Evolutionary conservation across 108 stramenopile genomes (phyloP), one percentile per base, ranked within the genome.

Genomic region (Cyclotella kingstonii): DNA sequence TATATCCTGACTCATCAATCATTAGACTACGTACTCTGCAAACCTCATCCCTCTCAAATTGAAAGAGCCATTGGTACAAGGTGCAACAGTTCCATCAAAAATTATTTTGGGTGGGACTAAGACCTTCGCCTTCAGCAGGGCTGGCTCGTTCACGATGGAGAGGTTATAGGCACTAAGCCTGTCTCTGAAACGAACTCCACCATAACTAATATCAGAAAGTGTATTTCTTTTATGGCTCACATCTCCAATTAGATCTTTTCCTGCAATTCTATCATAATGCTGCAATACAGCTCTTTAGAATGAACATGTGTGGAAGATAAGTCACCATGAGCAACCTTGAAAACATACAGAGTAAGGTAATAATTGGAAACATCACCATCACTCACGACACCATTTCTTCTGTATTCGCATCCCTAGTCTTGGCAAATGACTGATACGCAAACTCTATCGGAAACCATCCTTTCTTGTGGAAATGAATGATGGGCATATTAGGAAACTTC

Each of bases 361-460:
- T 34, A 21, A 38, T 22, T 11, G 5, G 1, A 5, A 31, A 36
- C n/a, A 28, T 33, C 1, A 14, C 31, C 0, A 15, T 29, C 23
- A 26, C 52, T 49, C 30, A 38, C 29, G 25, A 3, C 18, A 57
- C 43, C 45, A 70, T 42, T 9, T 51, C 30, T 18, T 12, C 11
- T 28, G 39, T 60, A 18, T 54, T 67, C 5, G 65, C 57, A 60
- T 62, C 73, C 31, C 55, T 74, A 8, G 66, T 31, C 22, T 58
- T 74, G 17, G 59, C 58, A 61, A 64, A 74, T 35, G 41, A 7
- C 46, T 74, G 73, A 46, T 39, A 74, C 4, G 26, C 40, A 61
- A 74, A 61, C 31, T 74, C 66, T 19, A 74, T 29, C 21, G 73
- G 73, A 15, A 54, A 60, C 73, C 73, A 74, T 33, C 60, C 55